A percentile compares a stretch with the other conserved stretches of the same genome.
These are phyloP conservation scores for Auricularia heimuer DNA, from an alignment of 768 basidiomycete species.

Conservation along the genomic window DNA sequence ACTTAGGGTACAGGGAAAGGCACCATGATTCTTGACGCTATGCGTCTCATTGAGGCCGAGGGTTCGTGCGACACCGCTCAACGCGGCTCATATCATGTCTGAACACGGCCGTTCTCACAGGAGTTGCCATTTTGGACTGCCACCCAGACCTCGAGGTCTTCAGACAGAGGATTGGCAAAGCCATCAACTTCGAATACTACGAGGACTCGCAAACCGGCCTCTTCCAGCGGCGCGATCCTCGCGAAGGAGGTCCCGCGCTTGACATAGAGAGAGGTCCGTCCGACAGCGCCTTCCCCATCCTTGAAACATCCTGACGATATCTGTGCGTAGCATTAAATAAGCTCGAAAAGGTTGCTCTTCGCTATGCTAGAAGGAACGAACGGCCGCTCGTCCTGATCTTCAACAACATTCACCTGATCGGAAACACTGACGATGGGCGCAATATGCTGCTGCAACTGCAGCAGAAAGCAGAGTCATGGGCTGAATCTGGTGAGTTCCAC, in stretches of 20 bases:
- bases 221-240: constrained; percentile 74
- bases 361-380: constrained; percentile 42
- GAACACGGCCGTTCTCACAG: constrained; percentile 1
- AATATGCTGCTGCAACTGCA: constrained; percentile 80
- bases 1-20: constrained; percentile 69
- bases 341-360: constrained; percentile 74
- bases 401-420: constrained; percentile 69
- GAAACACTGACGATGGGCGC: constrained; percentile 66
- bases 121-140: constrained; percentile 66
- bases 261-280: constrained; percentile 68
- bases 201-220: constrained; percentile 73
- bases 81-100: background rate
- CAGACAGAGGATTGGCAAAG: constrained; percentile 33
- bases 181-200: constrained; percentile 55
- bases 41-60: constrained; percentile 61
- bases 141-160: constrained; percentile 86
- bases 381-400: constrained; percentile 72
- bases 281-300: background rate
- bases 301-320: constrained; percentile 1
- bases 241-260: constrained; percentile 73
- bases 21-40: constrained; percentile 75
- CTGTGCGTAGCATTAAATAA: constrained; percentile 56
- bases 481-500: constrained; percentile 50
- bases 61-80: constrained; percentile 21
- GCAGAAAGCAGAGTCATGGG: constrained; percentile 80